Base-by-base conservation (phyloP, 2,329 filamentous ascomycete species). In the Blastomyces silverae region DNA sequence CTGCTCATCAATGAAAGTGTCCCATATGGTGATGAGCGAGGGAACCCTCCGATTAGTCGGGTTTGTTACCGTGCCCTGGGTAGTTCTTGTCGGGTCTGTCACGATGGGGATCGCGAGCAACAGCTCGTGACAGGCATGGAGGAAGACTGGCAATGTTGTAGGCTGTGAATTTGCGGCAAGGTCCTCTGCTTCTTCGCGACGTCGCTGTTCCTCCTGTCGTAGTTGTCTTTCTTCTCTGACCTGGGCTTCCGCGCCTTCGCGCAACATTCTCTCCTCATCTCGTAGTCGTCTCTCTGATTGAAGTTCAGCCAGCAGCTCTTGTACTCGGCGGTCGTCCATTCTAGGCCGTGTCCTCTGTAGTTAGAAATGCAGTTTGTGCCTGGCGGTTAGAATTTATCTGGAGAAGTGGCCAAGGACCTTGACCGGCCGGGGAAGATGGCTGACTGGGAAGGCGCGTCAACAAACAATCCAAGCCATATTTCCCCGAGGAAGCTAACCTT, bases 51-150 rank as follows among this genome's bases (percentile, higher is more conserved):
- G 59, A 39, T 64, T 65, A 10, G 64, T 60, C 46, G 67, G 64
- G 17, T 70, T 69, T 52, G 65, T 67, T 56, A 60, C 53, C 2
- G 63, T 48, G 28, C 66, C 68, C 53, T 67, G 17, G 13, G 68
- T 69, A 2, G 64, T 70, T 44, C 39, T 28, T 17, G 67, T 67
- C 4, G 61, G 46, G 52, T 69, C 64, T 34, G 64, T 66, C 25
- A 62, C 60, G 46, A 69, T 59, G 17, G 52, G 11, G 25, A 70
- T 68, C 4, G 44, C 53, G 28, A 62, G 52, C 20, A 63, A 68
- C 8, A 69, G 58, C 1, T 63, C 10, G 39, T 70, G 66, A 48
- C 67, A 70, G 8, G 44, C 52, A 37, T 61, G 6, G 7, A 68
- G 62, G 44, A 64, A 63, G 13, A 31, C 34, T 7, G 34, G 8